Base-by-base conservation (phyloP, 2,329 filamentous ascomycete genomes). In the Ceratocystis lukuohia region DNA sequence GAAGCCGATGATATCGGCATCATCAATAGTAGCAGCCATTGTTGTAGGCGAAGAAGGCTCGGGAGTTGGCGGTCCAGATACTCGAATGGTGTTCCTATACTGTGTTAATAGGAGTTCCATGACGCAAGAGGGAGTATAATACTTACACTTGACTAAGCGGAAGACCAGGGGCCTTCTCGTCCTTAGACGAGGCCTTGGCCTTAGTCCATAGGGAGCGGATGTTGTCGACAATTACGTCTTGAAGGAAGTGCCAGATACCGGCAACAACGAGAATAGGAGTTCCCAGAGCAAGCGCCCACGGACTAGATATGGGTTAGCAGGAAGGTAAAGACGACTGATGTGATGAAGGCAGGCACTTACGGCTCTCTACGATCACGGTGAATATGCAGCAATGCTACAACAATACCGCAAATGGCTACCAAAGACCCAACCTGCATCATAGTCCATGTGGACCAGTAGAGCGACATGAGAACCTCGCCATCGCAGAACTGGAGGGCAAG, bases 371-470 rank as follows among this genome's bases (percentile, higher is more conserved):
- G 74, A 48, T 81, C 76, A 46, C 76, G 75, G 7, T 84, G 71
- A 2, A 78, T 76, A 69, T 84, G 80, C 45, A 77, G 76, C 30
- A 83, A 73, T 46, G 82, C 78, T 2, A 85, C 74, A 57, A 82
- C 78, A 68, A 85, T 80, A 33, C 83, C 83, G 12, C 80, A 72
- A 70, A 84, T 83, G 67, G 83, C 83, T 45, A 84, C 83, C 68
- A 83, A 74, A 1, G 80, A 80, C 5, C 82, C 83, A 1, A 84
- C 74, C 70, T 85, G 82, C 4, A 84, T 75, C 77, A 83, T 82
- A 25, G 81, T 82, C 81, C 82, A 85, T 1, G 82, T 83, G 0
- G 82, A 80, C 82, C 82, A 85, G 72, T 84, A 84, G 0, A 85
- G 74, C 1, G 79, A 78, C 74, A 84, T 84, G 66, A 85, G 77